These are phyloP conservation scores for Exserohilum turcica DNA, from an alignment of 2,329 filamentous ascomycete species.

Conservation along the genomic window DNA sequence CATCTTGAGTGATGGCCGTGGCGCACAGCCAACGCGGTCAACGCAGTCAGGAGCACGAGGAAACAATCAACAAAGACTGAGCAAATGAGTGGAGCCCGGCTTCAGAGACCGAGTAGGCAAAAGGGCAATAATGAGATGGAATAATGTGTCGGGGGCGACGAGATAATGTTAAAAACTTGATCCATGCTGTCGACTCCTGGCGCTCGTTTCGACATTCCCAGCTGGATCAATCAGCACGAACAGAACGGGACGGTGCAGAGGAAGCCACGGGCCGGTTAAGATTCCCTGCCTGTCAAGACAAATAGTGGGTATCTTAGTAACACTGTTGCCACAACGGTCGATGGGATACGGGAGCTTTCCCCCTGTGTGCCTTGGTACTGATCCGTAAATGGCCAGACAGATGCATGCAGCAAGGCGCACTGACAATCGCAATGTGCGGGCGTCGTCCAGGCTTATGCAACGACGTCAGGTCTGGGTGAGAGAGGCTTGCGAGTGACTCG, in stretches of 20 bases:
- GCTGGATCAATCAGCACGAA: conserved; percentile 5
- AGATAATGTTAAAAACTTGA: conserved; percentile 4
- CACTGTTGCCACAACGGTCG: conserved; percentile 4
- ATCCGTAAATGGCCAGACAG: background rate
- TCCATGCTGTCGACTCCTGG: conserved; percentile 6
- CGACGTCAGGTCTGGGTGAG: background rate
- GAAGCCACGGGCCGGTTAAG: background rate
- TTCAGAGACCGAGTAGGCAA: background rate
- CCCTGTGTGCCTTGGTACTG: background rate
- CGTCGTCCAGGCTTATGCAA: background rate
- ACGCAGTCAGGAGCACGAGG: background rate
- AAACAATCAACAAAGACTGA: background rate
- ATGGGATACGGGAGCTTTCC: background rate
- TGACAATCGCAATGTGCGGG: conserved; percentile 4
- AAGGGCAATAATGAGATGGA: background rate
- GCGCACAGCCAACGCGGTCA: background rate
- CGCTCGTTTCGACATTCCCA: background rate
- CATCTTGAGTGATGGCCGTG: conserved; percentile 8
- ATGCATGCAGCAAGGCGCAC: background rate
- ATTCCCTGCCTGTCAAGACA: conserved; percentile 5
- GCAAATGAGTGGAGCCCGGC: conserved; percentile 1
- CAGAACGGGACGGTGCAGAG: conserved; percentile 1
- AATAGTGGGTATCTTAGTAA: background rate
- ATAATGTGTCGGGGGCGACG: background rate
- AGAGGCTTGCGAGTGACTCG: background rate